Conservation (phyloP, 495 filamentous ascomycete genomes). For the Aspergillus sclerotiicarbonarius region DNA sequence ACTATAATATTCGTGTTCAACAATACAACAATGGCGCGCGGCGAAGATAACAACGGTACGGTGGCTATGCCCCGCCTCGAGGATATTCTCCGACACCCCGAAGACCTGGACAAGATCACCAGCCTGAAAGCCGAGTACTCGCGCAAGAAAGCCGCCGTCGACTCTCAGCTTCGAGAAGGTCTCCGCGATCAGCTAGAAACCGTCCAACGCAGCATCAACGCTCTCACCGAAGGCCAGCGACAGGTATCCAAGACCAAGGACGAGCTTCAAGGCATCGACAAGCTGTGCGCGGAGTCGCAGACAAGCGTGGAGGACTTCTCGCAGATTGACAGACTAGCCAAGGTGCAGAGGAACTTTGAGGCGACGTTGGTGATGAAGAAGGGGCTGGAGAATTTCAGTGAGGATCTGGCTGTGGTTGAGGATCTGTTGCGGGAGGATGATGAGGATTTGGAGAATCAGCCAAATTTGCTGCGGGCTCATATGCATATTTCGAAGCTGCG, state of each 20-base stretch:
- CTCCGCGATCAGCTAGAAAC: conserved; percentile 88
- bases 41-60: conserved; percentile 36
- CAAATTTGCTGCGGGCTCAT: conserved; percentile 83
- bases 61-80: conserved; percentile 48
- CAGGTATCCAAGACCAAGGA: conserved; percentile 88
- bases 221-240: conserved; percentile 81
- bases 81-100: conserved; percentile 61
- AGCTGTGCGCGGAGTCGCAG: conserved; percentile 92
- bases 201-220: conserved; percentile 85
- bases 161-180: conserved; percentile 82
- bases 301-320: conserved; percentile 96
- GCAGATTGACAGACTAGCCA: conserved; percentile 88
- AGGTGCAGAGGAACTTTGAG: conserved; percentile 91
- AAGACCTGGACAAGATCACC: conserved; percentile 93
- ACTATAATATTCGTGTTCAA: not conserved
- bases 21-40: conserved; percentile 36
- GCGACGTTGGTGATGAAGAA: conserved; percentile 88
- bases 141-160: conserved; percentile 89
- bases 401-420: conserved; percentile 70
- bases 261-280: conserved; percentile 98
- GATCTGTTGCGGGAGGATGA: conserved; percentile 77
- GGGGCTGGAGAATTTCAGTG: conserved; percentile 81
- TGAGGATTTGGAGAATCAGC: conserved; percentile 82
- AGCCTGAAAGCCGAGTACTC: conserved; percentile 87
- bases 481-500: conserved; percentile 87